Base-by-base conservation (phyloP, 352 stramenopile genomes). In the Phytophthora pistaciae region DNA sequence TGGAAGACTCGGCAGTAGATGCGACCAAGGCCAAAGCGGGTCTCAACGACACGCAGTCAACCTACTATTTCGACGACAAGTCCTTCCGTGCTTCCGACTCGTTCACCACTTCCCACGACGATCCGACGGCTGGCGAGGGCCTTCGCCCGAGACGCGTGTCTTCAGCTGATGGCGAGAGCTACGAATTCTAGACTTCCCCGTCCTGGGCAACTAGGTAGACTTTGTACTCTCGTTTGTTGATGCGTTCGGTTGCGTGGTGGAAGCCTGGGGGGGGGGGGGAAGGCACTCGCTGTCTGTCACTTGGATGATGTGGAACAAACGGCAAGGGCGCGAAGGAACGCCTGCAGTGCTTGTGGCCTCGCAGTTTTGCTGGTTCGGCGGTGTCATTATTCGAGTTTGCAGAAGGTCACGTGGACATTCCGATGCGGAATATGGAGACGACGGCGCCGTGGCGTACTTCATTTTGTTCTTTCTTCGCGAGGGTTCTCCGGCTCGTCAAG, bases 81-180 rank as follows among this genome's bases (percentile, higher is more conserved):
- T 79, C 70, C 7, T 80, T 67, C 60, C 56, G 68, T 36, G 64
- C 60, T n/a, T 74, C 62, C 13, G 58, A 74, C 61, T 84, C 77
- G 18, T 80, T 76, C 27, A 63, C 65, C 23, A 65, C 72, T 21
- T 81, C 74, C 23, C 57, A 79, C 20, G 73, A 80, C 42, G 16
- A 72, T 21, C 42, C 56, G 18, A 66, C 58, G 31, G 20, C 60
- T 18, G 64, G 46, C 60, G 46, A 74, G 21, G 58, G 60, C 5
- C 29, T 72, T 54, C 78, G 80, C 38, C 66, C 79, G 21, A 65
- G 52, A 63, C 78, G 82, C 54, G 85, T 80, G 29, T 79, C 82
- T 50, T 90, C 82, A 55, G 68, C 72, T 25, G 82, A 89, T 54
- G 85, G 83, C 29, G 82, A 91, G 69, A 89, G 75, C 64, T 93